phyloP scores from a whole-genome alignment of 306 rosid genomes.

The Casuarina glauca region DNA sequence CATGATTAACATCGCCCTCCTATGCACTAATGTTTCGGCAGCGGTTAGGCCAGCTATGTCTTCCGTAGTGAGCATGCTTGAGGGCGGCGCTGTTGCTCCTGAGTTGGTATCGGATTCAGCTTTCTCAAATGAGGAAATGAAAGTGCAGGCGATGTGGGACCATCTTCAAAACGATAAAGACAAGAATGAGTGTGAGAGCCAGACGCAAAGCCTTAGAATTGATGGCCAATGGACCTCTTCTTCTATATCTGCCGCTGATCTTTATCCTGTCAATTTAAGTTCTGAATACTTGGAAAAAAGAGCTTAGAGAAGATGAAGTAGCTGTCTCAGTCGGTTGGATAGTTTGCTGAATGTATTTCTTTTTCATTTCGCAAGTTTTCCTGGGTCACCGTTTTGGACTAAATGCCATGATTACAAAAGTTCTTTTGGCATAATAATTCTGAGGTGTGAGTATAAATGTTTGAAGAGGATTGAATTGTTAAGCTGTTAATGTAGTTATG shows the following conservation, averaged over 20 bases:
- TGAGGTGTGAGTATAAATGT: too few relatives aligned
- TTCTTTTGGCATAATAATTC: not conserved
- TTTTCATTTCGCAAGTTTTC: not conserved
- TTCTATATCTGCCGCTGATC: conserved; percentile 30
- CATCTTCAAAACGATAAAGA: conserved; percentile 18
- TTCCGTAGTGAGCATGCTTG: conserved; percentile 48
- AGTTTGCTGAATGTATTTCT: not conserved
- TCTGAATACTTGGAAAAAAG: conserved; percentile 24
- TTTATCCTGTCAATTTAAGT: conserved; percentile 32
- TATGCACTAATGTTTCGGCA: conserved; percentile 34
- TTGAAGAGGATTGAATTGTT: too few relatives aligned
- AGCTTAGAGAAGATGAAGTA: not conserved
- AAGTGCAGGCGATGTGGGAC: conserved; percentile 20
- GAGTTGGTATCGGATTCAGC: conserved; percentile 18
- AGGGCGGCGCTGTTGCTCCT: conserved; percentile 28
- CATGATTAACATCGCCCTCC: conserved; percentile 39
- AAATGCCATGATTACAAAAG: not conserved
- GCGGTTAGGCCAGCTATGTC: conserved; percentile 47
- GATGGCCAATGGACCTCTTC: conserved; percentile 25
- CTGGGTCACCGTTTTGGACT: not conserved
- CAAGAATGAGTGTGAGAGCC: not conserved
- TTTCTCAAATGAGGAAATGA: conserved; percentile 17
- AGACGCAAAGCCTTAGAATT: not conserved
- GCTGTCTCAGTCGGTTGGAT: not conserved
- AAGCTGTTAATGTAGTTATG: too few relatives aligned